These are phyloP conservation scores for Chaetoscypha palmicola DNA, from an alignment of 2,329 filamentous ascomycete genomes.

Conservation along the genomic window DNA sequence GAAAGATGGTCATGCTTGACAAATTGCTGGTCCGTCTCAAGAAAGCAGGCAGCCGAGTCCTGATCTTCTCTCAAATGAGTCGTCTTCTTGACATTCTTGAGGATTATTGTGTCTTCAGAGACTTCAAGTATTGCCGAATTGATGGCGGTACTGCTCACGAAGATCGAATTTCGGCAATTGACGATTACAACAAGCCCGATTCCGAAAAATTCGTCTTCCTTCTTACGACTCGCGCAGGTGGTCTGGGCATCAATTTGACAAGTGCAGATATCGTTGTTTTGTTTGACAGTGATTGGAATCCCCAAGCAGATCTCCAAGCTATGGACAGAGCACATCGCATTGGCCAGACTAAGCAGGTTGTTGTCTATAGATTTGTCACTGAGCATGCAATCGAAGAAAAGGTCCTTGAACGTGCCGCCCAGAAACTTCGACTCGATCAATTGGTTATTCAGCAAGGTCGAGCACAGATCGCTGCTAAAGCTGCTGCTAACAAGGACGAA, in stretches of 20 bases:
- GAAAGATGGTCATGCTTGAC: conserved; percentile 96
- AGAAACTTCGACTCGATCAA: conserved; percentile 93
- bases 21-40: conserved; percentile 80
- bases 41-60: conserved; percentile 82
- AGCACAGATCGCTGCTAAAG: conserved; percentile 82
- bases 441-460: conserved; percentile 97
- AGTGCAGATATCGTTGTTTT: conserved; percentile 91
- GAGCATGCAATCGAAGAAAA: conserved; percentile 99
- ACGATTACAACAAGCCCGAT: conserved; percentile 93
- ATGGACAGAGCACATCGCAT: conserved; percentile 99
- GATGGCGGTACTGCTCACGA: conserved; percentile 96
- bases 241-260: conserved; percentile 93
- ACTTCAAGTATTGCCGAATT: conserved; percentile 94
- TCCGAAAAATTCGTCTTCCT: conserved; percentile 97
- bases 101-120: conserved; percentile 94
- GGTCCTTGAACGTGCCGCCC: conserved; percentile 89
- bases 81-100: conserved; percentile 93
- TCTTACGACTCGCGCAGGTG: conserved; percentile 89
- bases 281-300: conserved; percentile 98
- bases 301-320: conserved; percentile 93
- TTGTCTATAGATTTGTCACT: conserved; percentile 94
- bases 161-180: conserved; percentile 93
- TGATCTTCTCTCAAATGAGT: conserved; percentile 99
- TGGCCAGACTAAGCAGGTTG: conserved; percentile 95
- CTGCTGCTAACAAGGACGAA: conserved; percentile 91